Evolutionary conservation across 352 stramenopile genomes (phyloP), one percentile per base, ranked within the genome.

Genomic region (Phytophthora capsici): DNA sequence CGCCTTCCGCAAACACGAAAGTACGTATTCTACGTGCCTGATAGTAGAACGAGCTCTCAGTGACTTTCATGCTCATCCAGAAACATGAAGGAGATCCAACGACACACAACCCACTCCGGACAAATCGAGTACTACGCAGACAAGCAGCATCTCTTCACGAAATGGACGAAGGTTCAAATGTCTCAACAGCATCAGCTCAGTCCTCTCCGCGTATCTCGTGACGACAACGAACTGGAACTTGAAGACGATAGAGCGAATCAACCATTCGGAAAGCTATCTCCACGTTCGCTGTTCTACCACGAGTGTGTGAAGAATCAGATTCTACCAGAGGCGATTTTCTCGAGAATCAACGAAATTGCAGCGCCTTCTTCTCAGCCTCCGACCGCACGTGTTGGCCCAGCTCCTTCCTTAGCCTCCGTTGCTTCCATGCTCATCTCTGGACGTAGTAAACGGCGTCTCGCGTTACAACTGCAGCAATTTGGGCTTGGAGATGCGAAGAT

Each of bases 51-150:
- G 9, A 34, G 14, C 8, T 34, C 28, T 34, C 9, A 12, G 8
- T 34, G 14, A 34, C 28, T 13, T 17, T 63, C 37, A 28, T 53
- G 8, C 23, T 34, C 8, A 10, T 51, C 30, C 53, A 90, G 82
- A 25, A 75, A 82, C 26, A 82, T 89, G 22, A 88, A 80, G 32
- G 71, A 87, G 23, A 89, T 88, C 36, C 78, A 89, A 51, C 66
- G 72, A 28, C 76, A 89, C 47, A 80, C 74, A 9, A 84, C 80
- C 0, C 73, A 71, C 14, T 51, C 82, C 13, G 82, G 80, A 1
- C 82, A 93, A 52, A 90, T 89, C 37, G 68, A 82, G 51, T 89
- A 78, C 52, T 90, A 89, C 40, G 60, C 77, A 5, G 75, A 93
- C 69, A 93, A 91, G 46, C 71, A 79, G 23, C 80, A 89, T 30